These are phyloP conservation scores for Barnettozyma sucrosica DNA, from an alignment of 805 yeast genomes.

Conservation along the genomic window DNA sequence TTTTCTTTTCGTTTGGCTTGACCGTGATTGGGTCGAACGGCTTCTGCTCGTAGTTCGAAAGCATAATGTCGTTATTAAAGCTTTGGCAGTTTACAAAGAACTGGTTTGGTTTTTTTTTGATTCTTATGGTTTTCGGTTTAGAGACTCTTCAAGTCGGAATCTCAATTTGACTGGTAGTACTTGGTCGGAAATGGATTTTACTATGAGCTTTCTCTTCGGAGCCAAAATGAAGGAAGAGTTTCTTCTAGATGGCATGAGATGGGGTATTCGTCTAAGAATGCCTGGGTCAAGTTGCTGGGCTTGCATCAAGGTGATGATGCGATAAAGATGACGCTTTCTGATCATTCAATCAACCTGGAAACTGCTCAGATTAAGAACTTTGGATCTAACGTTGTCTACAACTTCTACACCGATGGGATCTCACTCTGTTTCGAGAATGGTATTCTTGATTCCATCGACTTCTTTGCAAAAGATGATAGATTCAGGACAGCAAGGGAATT, in stretches of 20 bases:
- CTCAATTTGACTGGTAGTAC: background rate
- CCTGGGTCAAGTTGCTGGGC: background rate
- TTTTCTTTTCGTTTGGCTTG: constrained; percentile 46
- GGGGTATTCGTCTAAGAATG: too few relatives aligned
- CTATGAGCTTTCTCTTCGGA: too few relatives aligned
- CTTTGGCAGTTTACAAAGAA: background rate
- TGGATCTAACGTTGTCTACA: constrained; percentile 15
- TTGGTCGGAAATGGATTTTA: background rate
- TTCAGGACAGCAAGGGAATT: constrained; percentile 13
- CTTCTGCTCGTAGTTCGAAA: constrained; percentile 31
- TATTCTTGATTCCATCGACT: constrained; percentile 32
- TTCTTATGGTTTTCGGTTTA: background rate
- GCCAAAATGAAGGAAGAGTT: too few relatives aligned
- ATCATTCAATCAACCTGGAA: background rate
- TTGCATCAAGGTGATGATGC: background rate
- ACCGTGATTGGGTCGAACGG: constrained; percentile 62
- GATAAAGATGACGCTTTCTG: background rate
- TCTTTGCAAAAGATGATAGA: constrained; percentile 23
- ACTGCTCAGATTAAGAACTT: constrained; percentile 1
- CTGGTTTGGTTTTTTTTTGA: background rate
- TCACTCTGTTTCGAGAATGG: constrained; percentile 14
- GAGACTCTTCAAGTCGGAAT: background rate
- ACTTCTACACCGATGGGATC: constrained; percentile 22
- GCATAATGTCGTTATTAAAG: constrained; percentile 9
- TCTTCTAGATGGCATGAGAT: too few relatives aligned